phyloP scores from a whole-genome alignment of 2,329 filamentous ascomycete species.

The Grosmannia penicillata region DNA sequence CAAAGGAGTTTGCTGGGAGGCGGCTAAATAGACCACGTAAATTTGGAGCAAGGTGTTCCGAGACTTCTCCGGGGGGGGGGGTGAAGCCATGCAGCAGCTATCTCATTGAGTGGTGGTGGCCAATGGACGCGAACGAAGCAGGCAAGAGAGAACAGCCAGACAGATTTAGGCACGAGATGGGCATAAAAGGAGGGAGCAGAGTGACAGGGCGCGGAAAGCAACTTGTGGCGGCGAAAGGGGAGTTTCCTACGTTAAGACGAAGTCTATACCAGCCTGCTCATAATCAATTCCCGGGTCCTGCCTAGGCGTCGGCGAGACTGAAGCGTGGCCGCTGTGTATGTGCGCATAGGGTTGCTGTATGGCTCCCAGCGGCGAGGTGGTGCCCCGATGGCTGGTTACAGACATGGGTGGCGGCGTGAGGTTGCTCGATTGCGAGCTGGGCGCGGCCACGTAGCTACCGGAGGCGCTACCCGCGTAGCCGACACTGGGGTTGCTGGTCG shows the following conservation, averaged over 20 bases:
- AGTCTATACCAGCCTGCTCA: constrained; percentile 76
- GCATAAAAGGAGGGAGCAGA: neutral
- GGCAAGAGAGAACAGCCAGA: too few species aligned
- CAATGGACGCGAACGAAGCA: too few species aligned
- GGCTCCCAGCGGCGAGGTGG: constrained; percentile 6
- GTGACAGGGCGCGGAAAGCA: neutral
- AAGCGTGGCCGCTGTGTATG: too few species aligned
- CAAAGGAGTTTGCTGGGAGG: too few species aligned
- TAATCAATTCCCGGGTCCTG: constrained; percentile 42
- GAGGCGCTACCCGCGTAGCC: constrained; percentile 44
- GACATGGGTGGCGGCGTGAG: constrained; percentile 29
- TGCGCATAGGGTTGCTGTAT: too few species aligned
- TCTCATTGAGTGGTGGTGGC: too few species aligned
- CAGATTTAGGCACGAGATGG: too few species aligned
- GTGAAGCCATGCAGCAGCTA: too few species aligned
- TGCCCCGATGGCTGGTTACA: constrained; percentile 11
- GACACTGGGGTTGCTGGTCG: constrained; percentile 28
- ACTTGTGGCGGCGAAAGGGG: neutral
- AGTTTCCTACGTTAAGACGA: constrained; percentile 72
- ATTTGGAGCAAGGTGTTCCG: too few species aligned
- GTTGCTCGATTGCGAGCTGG: constrained; percentile 22
- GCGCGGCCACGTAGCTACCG: constrained; percentile 41
- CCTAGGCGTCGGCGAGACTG: too few species aligned
- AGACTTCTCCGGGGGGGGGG: too few species aligned
- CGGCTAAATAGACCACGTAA: too few species aligned